Conservation (phyloP, 1,139 yeast species). For the Hemisphaericaspora xylofermentans region DNA sequence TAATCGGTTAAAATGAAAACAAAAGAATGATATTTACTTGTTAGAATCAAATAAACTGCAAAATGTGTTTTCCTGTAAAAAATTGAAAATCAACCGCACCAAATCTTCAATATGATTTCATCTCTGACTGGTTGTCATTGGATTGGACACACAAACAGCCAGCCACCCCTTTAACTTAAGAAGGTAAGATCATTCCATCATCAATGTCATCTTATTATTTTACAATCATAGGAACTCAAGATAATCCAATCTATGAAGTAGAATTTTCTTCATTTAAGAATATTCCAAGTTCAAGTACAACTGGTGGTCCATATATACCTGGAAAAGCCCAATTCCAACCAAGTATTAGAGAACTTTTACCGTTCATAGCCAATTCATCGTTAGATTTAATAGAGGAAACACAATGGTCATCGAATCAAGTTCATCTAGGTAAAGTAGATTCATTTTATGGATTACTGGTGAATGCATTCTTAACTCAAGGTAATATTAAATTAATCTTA, state of each 20-base stretch:
- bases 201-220: conserved; percentile 73
- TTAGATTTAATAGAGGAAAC: conserved; percentile 85
- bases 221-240: conserved; percentile 84
- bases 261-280: conserved; percentile 75
- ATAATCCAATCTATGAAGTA: conserved; percentile 82
- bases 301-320: conserved; percentile 45
- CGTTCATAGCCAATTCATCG: conserved; percentile 85
- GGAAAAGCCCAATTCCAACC: conserved; percentile 66
- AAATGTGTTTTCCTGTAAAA: no score
- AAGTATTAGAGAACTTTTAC: conserved; percentile 76
- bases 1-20: no score
- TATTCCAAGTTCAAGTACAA: conserved; percentile 10
- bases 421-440: conserved; percentile 77
- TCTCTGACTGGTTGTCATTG: no score
- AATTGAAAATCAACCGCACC: no score
- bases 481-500: conserved; percentile 78
- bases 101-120: no score
- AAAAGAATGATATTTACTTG: no score
- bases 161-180: no score
- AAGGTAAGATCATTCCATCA: no score
- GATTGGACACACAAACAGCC: no score
- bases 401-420: conserved; percentile 71
- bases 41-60: no score
- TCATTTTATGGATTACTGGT: conserved; percentile 79
- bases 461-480: conserved; percentile 84